Evolutionary conservation across 2,329 filamentous ascomycete genomes (phyloP), one percentile per base, ranked within the genome.

Genomic region (Arthrobotrys sinensis): DNA sequence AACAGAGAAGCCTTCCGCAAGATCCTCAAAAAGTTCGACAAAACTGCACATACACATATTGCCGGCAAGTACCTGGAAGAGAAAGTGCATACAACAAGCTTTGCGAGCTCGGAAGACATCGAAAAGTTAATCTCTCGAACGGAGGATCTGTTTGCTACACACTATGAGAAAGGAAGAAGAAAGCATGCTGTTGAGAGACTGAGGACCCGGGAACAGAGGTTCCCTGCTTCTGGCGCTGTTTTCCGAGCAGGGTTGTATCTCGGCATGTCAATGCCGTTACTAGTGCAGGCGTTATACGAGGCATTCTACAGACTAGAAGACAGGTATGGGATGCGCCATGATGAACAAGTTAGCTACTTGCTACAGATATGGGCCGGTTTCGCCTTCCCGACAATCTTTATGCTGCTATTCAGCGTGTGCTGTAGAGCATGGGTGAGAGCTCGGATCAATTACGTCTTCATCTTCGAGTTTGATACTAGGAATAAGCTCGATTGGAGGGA

Each of bases 11-110:
- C 94, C 0, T 98, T 98, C 83, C 91, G 94, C 36, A 99, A 99
- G 84, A 93, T 99, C 83, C 97, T 97, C 85, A 99, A 99, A 84
- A 99, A 99, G 85, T 98, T 96, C 83, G 94, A 98, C 87, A 99
- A 98, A 85, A 90, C 92, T 1, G 90, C 94, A 71, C 90, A 94
- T 81, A 91, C 93, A 46, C 89, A 91, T 10, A 93, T 93, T 0
- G 88, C 91, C 0, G 88, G 92, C 82, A 89, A 91, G 32, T 98
- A 95, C 84, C 92, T 97, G 89, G 91, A 91, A 36, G 94, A 97
- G 81, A 95, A 95, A 83, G 94, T 99, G 81, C 95, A 93, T 85
- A 91, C 91, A 80, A 89, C 94, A 0, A 93, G 93, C 88, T 99
- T 99, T 82, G 95, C 97, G 46, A 91, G 93, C 83, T 97, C 94